Evolutionary conservation across 2,329 filamentous ascomycete species (phyloP).

Genomic region (Ascomycota sp.): DNA sequence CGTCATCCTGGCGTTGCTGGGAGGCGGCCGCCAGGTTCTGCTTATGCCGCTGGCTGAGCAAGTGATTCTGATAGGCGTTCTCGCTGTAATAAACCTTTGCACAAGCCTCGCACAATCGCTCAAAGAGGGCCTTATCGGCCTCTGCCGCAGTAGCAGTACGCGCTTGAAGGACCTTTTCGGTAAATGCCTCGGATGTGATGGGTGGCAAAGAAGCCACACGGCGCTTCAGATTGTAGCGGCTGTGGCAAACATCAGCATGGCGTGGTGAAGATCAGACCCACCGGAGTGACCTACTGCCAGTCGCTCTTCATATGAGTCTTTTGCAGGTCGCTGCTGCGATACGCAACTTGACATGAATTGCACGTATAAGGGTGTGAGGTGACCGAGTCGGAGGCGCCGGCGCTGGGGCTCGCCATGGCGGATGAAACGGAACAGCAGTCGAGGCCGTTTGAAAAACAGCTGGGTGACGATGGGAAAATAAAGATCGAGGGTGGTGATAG

Average conservation of each 20-base stretch:
- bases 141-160: constrained; percentile 69
- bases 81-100: constrained; percentile 91
- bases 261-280: too few relatives aligned
- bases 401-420: constrained; percentile 24
- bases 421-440: too few relatives aligned
- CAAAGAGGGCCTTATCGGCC: constrained; percentile 73
- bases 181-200: constrained; percentile 79
- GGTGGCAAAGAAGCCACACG: constrained; percentile 78
- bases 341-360: constrained; percentile 95
- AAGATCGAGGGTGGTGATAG: too few relatives aligned
- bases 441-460: too few relatives aligned
- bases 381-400: constrained; percentile 12
- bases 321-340: constrained; percentile 82
- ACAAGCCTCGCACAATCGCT: constrained; percentile 64
- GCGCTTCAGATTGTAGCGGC: constrained; percentile 90
- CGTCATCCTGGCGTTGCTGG: constrained; percentile 32
- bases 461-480: too few relatives aligned
- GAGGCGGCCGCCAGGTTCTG: constrained; percentile 26
- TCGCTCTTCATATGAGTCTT: constrained; percentile 94
- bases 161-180: constrained; percentile 84
- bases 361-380: constrained; percentile 79
- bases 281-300: constrained; percentile 66
- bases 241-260: too few relatives aligned
- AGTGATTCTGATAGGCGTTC: constrained; percentile 84
- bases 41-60: constrained; percentile 80